Percentiles rank a stretch among this genome's conserved stretches.
These are phyloP conservation scores for Penicillium thymicola DNA, from an alignment of 2,329 filamentous ascomycete species.

Conservation along the genomic window DNA sequence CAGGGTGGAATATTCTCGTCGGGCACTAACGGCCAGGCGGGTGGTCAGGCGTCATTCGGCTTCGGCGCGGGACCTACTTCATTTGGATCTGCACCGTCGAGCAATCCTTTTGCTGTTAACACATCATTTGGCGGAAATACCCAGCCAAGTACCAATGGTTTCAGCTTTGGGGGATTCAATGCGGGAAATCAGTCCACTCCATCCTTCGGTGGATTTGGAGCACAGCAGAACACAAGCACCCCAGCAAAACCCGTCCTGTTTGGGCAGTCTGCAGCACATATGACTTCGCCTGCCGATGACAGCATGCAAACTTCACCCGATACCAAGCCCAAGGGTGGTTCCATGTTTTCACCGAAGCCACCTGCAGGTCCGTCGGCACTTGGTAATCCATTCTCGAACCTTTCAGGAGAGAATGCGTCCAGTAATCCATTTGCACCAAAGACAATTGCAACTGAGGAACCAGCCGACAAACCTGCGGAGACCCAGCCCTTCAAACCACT, in stretches of 20 bases:
- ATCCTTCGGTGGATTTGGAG: conserved; percentile 14
- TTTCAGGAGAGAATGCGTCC: conserved; percentile 7
- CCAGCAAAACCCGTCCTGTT: conserved; percentile 11
- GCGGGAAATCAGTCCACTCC: conserved; percentile 8
- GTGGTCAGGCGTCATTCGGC: conserved; percentile 14
- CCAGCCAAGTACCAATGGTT: conserved; percentile 7
- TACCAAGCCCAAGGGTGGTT: conserved; percentile 13
- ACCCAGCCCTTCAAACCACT: conserved; percentile 8
- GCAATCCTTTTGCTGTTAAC: conserved; percentile 18
- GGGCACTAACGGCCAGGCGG: conserved; percentile 8
- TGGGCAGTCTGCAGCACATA: conserved; percentile 13
- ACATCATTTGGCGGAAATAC: conserved; percentile 7
- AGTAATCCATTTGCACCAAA: conserved; percentile 8
- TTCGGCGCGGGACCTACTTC: conserved; percentile 10
- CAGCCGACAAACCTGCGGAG: conserved; percentile 2
- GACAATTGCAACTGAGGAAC: background rate
- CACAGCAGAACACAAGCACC: conserved; percentile 6
- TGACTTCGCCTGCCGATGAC: conserved; percentile 13
- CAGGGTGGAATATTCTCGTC: conserved; percentile 22
- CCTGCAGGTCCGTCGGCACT: background rate
- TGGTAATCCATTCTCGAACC: conserved; percentile 10
- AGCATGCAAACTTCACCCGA: conserved; percentile 26
- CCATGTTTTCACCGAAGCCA: conserved; percentile 9
- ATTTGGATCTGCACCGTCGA: conserved; percentile 3
- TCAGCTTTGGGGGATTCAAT: conserved; percentile 9